phyloP scores from a whole-genome alignment of 108 stramenopile genomes.

The Aurantiochytrium sp. region DNA sequence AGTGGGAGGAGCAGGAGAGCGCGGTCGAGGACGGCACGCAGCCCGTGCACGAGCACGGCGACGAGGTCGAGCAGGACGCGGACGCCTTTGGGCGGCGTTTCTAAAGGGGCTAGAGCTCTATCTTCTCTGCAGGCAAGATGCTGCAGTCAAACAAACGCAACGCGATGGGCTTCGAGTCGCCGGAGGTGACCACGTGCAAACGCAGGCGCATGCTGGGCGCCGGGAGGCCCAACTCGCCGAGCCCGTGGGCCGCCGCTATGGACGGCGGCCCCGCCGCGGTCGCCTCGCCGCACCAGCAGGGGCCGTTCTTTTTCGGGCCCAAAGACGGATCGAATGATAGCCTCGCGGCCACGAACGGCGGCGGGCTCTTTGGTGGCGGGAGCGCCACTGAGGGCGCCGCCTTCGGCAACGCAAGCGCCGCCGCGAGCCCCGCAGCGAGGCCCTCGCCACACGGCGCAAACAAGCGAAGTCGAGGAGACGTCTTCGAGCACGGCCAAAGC shows the following conservation, averaged over 20 bases:
- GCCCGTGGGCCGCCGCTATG: not conserved
- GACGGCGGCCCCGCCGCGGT: too few species aligned
- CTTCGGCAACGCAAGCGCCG: not conserved
- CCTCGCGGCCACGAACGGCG: too few species aligned
- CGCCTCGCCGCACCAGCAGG: too few species aligned
- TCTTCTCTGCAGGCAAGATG: conserved; percentile 13
- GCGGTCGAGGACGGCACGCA: too few species aligned
- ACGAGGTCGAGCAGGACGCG: too few species aligned
- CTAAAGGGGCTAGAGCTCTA: too few species aligned
- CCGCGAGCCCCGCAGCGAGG: not conserved
- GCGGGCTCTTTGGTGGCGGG: not conserved
- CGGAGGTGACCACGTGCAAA: not conserved
- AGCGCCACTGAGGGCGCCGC: not conserved
- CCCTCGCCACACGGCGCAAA: not conserved
- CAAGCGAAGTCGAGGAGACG: not conserved
- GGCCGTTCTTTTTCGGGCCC: too few species aligned
- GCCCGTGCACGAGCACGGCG: too few species aligned
- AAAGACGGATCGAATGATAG: too few species aligned
- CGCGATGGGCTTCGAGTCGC: not conserved
- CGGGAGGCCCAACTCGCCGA: not conserved
- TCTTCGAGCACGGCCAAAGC: not conserved
- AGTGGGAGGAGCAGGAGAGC: too few species aligned
- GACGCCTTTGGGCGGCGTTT: too few species aligned
- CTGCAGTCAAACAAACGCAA: not conserved
- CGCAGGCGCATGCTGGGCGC: not conserved